Conservation (phyloP, 768 basidiomycete genomes). For the Rhizopogon sp. region DNA sequence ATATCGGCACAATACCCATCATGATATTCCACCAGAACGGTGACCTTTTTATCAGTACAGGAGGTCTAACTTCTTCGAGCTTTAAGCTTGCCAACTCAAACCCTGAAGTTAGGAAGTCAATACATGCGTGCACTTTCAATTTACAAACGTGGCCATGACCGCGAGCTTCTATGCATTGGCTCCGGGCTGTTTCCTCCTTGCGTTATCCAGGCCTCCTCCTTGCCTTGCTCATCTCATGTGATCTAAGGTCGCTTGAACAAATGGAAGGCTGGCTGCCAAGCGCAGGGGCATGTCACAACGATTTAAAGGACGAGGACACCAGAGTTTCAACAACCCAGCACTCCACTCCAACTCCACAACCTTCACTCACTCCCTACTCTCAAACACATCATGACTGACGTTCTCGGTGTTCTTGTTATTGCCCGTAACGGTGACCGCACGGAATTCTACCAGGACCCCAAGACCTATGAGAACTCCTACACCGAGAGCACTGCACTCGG, state of each 20-base stretch:
- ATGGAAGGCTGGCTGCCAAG: neutral
- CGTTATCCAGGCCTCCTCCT: conserved; percentile 1
- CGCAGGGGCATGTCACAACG: neutral
- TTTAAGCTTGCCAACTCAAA: neutral
- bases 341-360: conserved; percentile 7
- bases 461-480: conserved; percentile 54
- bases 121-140: neutral
- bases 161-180: conserved; percentile 1
- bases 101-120: neutral
- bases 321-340: conserved; percentile 3
- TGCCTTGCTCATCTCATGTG: neutral
- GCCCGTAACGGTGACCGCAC: conserved; percentile 75
- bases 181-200: neutral
- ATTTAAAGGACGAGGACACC: neutral
- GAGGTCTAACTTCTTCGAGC: neutral
- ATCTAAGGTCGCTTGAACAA: neutral
- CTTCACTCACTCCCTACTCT: neutral
- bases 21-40: neutral
- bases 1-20: neutral
- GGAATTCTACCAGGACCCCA: conserved; percentile 67
- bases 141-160: neutral
- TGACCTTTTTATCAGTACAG: neutral
- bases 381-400: conserved; percentile 33
- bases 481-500: conserved; percentile 75
- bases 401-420: conserved; percentile 74